Evolutionary conservation across 306 rosid species (phyloP).

Genomic region (Quercus bicolor): DNA sequence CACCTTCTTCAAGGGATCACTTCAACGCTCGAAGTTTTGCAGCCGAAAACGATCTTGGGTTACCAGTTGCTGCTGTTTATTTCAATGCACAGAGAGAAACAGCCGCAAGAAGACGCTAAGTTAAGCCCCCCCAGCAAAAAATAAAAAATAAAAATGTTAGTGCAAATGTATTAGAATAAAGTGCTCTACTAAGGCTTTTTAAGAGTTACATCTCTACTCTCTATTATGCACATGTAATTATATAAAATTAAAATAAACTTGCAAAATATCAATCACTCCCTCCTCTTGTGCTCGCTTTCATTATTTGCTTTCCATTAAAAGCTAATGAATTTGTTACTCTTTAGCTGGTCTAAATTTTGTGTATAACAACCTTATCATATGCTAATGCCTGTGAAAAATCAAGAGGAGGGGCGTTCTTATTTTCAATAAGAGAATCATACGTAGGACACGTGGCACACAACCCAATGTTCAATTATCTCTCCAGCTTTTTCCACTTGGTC

Average conservation of each 20-base stretch:
- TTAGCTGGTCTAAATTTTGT: neutral
- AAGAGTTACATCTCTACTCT: neutral
- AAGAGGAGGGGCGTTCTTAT: neutral
- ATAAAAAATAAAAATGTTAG: neutral
- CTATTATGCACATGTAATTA: neutral
- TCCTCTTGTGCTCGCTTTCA: too few relatives aligned
- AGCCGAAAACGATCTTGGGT: conserved; percentile 54
- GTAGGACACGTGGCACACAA: neutral
- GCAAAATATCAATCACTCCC: neutral
- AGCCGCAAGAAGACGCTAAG: conserved; percentile 63
- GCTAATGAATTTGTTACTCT: neutral
- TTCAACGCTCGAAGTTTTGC: conserved; percentile 66
- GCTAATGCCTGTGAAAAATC: neutral
- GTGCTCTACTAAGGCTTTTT: neutral
- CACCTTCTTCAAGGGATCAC: conserved; percentile 60
- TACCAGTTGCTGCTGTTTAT: conserved; percentile 86
- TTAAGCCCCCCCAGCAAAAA: neutral
- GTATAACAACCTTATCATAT: neutral
- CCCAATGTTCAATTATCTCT: neutral
- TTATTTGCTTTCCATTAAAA: neutral
- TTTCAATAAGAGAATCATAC: conserved; percentile 3
- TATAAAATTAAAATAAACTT: neutral
- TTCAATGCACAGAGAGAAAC: conserved; percentile 82
- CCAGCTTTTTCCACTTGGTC: neutral
- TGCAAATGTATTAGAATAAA: conserved; percentile 17